Evolutionary conservation across 2,329 filamentous ascomycete species (phyloP).

Genomic region (Sporothrix mexicana): DNA sequence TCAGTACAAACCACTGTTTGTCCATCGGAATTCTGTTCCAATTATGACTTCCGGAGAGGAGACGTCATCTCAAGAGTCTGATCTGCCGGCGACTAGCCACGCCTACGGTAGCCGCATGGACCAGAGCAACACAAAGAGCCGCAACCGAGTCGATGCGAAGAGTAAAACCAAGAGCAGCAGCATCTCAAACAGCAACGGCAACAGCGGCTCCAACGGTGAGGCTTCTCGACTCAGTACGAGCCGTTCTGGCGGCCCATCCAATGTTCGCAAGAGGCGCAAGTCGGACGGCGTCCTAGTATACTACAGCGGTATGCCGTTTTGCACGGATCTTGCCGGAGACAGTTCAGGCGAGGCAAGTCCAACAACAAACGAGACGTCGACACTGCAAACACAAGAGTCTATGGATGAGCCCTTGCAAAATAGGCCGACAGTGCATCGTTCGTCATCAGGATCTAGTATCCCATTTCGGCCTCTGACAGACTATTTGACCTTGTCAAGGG

Average conservation of each 20-base stretch:
- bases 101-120: not conserved
- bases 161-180: conserved; percentile 41
- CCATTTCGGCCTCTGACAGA: conserved; percentile 58
- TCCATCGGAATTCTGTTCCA: conserved; percentile 56
- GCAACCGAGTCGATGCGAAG: conserved; percentile 43
- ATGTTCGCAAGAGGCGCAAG: conserved; percentile 58
- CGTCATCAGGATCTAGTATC: conserved; percentile 58
- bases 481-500: conserved; percentile 35
- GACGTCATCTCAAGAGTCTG: conserved; percentile 49
- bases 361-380: conserved; percentile 56
- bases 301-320: conserved; percentile 80
- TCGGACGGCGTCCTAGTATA: conserved; percentile 81
- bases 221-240: conserved; percentile 55
- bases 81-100: conserved; percentile 54
- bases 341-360: conserved; percentile 52
- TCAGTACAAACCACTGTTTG: conserved; percentile 69
- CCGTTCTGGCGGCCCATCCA: conserved; percentile 55
- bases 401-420: conserved; percentile 34
- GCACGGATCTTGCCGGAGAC: conserved; percentile 78
- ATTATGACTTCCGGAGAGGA: conserved; percentile 56
- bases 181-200: conserved; percentile 24
- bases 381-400: conserved; percentile 47
- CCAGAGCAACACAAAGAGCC: not conserved
- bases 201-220: conserved; percentile 55
- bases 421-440: conserved; percentile 46